Evolutionary conservation across 352 stramenopile genomes (phyloP).

Genomic region (Phytophthora sp.): DNA sequence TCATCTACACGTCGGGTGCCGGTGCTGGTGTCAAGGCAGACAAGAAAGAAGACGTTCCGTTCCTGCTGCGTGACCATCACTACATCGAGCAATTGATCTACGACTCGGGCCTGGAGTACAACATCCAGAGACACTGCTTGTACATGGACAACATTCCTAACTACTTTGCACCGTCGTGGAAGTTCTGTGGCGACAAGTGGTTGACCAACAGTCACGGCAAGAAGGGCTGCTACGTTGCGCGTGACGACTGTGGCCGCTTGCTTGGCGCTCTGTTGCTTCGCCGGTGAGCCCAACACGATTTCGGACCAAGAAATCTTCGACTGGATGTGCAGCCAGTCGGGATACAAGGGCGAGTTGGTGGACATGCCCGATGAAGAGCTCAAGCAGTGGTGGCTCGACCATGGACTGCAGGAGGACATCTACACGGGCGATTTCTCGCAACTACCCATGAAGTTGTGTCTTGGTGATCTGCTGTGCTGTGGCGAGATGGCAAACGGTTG

Average conservation of each 20-base stretch:
- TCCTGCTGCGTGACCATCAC: constrained; percentile 28
- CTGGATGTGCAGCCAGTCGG: constrained; percentile 7
- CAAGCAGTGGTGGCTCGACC: constrained; percentile 20
- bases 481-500: constrained; percentile 20
- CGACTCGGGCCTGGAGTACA: constrained; percentile 28
- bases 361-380: constrained; percentile 21
- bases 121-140: constrained; percentile 33
- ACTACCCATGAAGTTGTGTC: constrained; percentile 22
- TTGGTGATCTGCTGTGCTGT: constrained; percentile 16
- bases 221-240: constrained; percentile 19
- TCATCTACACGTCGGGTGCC: constrained; percentile 27
- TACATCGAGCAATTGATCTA: constrained; percentile 31
- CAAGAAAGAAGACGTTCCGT: constrained; percentile 29
- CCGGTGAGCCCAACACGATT: constrained; percentile 13
- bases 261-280: constrained; percentile 3
- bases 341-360: constrained; percentile 13
- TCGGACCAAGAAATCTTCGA: constrained; percentile 19
- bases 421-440: constrained; percentile 25
- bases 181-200: constrained; percentile 34
- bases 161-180: constrained; percentile 33
- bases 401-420: constrained; percentile 9
- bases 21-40: constrained; percentile 22
- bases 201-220: constrained; percentile 26
- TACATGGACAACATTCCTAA: constrained; percentile 33
- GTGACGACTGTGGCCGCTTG: constrained; percentile 16